Evolutionary conservation across 2,329 filamentous ascomycete species (phyloP).

Genomic region (Thelonectria olida): DNA sequence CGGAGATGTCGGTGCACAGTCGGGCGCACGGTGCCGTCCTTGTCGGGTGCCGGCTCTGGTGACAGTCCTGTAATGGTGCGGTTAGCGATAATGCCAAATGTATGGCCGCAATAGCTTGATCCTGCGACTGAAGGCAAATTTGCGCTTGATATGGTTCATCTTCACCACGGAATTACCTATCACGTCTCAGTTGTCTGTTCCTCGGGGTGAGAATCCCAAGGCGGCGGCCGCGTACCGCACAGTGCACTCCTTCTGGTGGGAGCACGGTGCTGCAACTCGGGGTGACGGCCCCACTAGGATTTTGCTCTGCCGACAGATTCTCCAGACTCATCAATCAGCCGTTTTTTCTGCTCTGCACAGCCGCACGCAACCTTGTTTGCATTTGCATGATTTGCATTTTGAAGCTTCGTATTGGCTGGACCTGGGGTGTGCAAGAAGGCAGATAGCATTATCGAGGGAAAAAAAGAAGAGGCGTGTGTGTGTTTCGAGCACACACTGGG

Average conservation of each 20-base stretch:
- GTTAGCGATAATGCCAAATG: too few relatives aligned
- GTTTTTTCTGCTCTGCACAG: not conserved
- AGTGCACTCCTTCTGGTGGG: not conserved
- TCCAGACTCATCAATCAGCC: not conserved
- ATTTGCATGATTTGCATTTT: not conserved
- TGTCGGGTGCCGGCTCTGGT: not conserved
- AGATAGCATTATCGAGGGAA: not conserved
- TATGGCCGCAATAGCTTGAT: not conserved
- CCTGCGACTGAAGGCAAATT: not conserved
- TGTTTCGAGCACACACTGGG: not conserved
- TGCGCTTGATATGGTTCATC: too few relatives aligned
- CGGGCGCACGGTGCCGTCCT: not conserved
- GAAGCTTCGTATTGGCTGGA: not conserved
- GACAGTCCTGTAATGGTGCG: not conserved
- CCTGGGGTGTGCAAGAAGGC: not conserved
- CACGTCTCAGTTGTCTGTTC: not conserved
- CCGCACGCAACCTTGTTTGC: not conserved
- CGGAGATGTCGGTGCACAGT: not conserved
- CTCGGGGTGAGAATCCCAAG: not conserved
- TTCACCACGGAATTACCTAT: too few relatives aligned
- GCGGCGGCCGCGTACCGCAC: constrained; percentile 11
- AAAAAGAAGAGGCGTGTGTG: not conserved
- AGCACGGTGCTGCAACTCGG: constrained; percentile 16
- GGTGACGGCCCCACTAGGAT: constrained; percentile 21
- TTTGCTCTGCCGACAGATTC: constrained; percentile 10